Base-by-base conservation (phyloP, 805 yeast species). In the Saitoella complicata region DNA sequence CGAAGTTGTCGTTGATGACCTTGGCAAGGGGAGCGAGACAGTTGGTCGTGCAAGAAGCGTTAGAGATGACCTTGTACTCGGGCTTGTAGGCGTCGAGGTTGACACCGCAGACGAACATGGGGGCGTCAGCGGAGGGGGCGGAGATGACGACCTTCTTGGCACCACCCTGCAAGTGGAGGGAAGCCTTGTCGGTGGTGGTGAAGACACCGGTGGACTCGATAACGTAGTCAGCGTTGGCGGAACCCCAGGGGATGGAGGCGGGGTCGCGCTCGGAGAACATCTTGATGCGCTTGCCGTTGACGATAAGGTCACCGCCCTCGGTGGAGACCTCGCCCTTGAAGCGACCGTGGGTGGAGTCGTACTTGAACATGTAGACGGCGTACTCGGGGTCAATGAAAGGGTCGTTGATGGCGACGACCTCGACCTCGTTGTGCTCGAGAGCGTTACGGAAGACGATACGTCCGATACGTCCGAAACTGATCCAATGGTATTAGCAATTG, bases 31-130 rank as follows among this genome's bases (percentile, higher is more conserved):
- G 95, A 57, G 95, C 95, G 63, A 85, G 71, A 73, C 95, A 81
- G 76, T 85, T 85, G 63, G 95, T 85, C 65, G 95, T 85, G 75
- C 95, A 85, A 43, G 95, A 85, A 53, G 95, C 95, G 67, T 85
- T 85, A 54, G 95, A 85, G 53, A 85, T 71, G 58, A 85, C 82
- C 58, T 69, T 68, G 66, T 78, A 68, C 64, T 80, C 87, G 51
- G 79, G 64, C 56, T 78, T 77, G 76, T 82, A 85, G 57, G 76
- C 70, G 54, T 78, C 76, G 57, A 76, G 78, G 71, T 85, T 85
- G 62, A 85, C 95, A 72, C 95, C 95, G 60, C 75, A 72, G 56
- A 85, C 95, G 67, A 80, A 85, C 94, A 85, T 84, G 67, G 94
- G 95, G 55, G 94, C 94, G 60, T 85, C 94, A 58, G 75, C 69